Percentiles rank a stretch among this genome's conserved stretches.
Conservation (phyloP, 768 basidiomycete genomes). For the Wakefieldia striispora region DNA sequence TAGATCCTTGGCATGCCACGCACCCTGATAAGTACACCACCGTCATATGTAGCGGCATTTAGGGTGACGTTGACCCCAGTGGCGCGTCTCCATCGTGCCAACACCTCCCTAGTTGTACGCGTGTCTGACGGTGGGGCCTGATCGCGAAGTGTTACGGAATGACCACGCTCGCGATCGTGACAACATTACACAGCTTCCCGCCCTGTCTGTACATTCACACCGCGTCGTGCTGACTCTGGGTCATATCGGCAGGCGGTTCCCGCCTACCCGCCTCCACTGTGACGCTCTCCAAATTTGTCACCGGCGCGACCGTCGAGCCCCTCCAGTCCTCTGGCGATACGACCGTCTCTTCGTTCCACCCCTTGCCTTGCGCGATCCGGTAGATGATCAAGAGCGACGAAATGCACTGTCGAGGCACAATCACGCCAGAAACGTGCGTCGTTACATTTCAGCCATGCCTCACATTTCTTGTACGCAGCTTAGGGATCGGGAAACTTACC, state of each 20-base stretch:
- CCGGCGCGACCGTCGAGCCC: constrained; percentile 2
- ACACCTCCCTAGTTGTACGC: too few relatives aligned
- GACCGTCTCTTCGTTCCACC: constrained; percentile 3
- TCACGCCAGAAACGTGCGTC: neutral
- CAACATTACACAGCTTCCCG: too few relatives aligned
- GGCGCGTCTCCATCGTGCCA: too few relatives aligned
- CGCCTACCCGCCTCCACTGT: neutral
- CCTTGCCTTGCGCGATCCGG: constrained; percentile 18
- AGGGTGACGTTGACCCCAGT: too few relatives aligned
- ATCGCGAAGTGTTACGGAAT: too few relatives aligned
- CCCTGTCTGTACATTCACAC: constrained; percentile 1
- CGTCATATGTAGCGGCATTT: too few relatives aligned
- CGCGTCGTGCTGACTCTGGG: neutral
- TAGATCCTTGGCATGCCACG: too few relatives aligned
- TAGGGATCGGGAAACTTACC: constrained; percentile 2
- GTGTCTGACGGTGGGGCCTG: too few relatives aligned
- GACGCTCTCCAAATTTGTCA: neutral
- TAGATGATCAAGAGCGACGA: constrained; percentile 19
- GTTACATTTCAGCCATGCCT: too few relatives aligned
- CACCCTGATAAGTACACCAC: too few relatives aligned
- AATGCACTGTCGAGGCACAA: constrained; percentile 6
- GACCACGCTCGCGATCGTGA: too few relatives aligned
- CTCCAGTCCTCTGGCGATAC: constrained; percentile 18
- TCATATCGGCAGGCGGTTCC: neutral
- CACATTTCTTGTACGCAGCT: too few relatives aligned